phyloP scores from a whole-genome alignment of 1,284 basidiomycete genomes.

The Boletellus sp. region DNA sequence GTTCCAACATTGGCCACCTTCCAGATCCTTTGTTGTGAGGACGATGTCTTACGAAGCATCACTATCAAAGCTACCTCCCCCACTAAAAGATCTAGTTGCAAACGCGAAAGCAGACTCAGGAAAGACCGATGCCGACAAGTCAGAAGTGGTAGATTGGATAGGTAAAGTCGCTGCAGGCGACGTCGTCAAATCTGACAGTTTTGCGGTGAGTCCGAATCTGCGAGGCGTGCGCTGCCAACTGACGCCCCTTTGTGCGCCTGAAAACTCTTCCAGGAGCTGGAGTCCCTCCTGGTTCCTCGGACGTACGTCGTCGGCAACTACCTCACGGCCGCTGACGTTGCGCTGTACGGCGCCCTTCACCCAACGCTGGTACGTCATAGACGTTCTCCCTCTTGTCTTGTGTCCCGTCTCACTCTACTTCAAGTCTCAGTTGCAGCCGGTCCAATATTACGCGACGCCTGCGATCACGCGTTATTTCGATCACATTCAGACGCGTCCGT shows the following conservation, averaged over 20 bases:
- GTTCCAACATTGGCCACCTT: slow-evolving; percentile 1
- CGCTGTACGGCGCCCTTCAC: slow-evolving; percentile 80
- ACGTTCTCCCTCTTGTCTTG: background rate
- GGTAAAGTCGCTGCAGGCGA: slow-evolving; percentile 57
- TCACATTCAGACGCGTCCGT: slow-evolving; percentile 76
- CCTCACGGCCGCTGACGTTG: slow-evolving; percentile 84
- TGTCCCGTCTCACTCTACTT: slow-evolving; percentile 15
- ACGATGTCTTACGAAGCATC: slow-evolving; percentile 58
- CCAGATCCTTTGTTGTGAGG: slow-evolving; percentile 24
- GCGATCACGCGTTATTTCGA: slow-evolving; percentile 90
- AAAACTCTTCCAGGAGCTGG: slow-evolving; percentile 53
- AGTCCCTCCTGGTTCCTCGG: slow-evolving; percentile 68
- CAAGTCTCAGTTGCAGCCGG: slow-evolving; percentile 63
- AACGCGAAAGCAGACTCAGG: slow-evolving; percentile 50
- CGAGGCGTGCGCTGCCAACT: background rate
- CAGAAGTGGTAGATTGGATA: slow-evolving; percentile 66
- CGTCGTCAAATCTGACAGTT: slow-evolving; percentile 42
- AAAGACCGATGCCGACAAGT: slow-evolving; percentile 57
- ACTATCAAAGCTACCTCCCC: slow-evolving; percentile 48
- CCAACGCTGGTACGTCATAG: slow-evolving; percentile 62
- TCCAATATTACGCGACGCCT: slow-evolving; percentile 73
- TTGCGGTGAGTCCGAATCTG: slow-evolving; percentile 45
- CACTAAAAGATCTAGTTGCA: slow-evolving; percentile 56
- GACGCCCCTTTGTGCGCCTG: background rate
- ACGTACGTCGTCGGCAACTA: slow-evolving; percentile 82